Conservation (phyloP, 176 grass and related monocot species). For the Cocos nucifera region DNA sequence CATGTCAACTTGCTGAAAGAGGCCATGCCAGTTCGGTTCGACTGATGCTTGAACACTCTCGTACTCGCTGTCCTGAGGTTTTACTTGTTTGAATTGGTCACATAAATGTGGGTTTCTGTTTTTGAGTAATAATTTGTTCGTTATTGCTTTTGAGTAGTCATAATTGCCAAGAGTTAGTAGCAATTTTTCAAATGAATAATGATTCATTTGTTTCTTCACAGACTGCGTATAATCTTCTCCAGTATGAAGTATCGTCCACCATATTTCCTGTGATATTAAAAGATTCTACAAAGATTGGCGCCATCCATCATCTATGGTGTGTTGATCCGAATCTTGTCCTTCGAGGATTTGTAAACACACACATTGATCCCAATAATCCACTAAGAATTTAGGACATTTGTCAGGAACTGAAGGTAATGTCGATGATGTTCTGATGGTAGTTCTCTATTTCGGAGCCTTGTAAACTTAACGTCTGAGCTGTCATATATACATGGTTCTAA, state of each 20-base stretch:
- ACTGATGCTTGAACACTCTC: constrained; percentile 51
- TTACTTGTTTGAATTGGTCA: constrained; percentile 73
- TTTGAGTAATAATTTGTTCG: no score
- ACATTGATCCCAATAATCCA: constrained; percentile 52
- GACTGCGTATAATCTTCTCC: constrained; percentile 91
- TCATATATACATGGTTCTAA: no score
- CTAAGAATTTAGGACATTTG: constrained; percentile 69
- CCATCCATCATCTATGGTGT: constrained; percentile 58
- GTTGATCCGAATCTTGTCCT: constrained; percentile 57
- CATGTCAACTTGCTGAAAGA: constrained; percentile 77
- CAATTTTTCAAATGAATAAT: no score
- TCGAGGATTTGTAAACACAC: constrained; percentile 69
- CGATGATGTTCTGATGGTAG: no score
- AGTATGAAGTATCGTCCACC: constrained; percentile 57
- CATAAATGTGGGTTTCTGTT: constrained; percentile 43
- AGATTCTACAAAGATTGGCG: constrained; percentile 39
- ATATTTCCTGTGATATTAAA: constrained; percentile 74
- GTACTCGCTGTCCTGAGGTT: constrained; percentile 63
- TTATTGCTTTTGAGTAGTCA: no score
- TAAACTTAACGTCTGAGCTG: no score
- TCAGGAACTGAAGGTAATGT: constrained; percentile 70
- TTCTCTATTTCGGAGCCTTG: no score
- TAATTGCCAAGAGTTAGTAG: no score
- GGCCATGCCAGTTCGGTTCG: constrained; percentile 55
- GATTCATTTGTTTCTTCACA: constrained; percentile 31